These are phyloP conservation scores for Populus simonii DNA, from an alignment of 345 rosid genomes.

Conservation along the genomic window DNA sequence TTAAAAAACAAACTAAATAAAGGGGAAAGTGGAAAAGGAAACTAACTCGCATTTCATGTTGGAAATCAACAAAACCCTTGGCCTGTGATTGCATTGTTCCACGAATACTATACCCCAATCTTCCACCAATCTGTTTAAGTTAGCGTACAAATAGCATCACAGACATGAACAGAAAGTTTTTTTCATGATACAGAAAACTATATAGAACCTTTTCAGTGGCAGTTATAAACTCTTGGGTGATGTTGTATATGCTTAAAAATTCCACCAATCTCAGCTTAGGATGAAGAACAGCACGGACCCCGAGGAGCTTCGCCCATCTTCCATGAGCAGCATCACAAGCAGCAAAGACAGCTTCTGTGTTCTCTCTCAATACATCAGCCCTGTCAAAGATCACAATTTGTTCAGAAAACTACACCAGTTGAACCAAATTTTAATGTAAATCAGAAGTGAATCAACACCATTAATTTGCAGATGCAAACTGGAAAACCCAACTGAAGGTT, in stretches of 20 bases:
- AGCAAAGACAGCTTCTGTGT: conserved; percentile 94
- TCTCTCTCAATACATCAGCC: conserved; percentile 93
- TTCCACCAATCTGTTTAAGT: conserved; percentile 84
- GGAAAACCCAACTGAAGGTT: neutral
- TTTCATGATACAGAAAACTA: conserved; percentile 7
- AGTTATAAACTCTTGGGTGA: conserved; percentile 88
- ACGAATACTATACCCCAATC: conserved; percentile 96
- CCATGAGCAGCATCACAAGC: conserved; percentile 99
- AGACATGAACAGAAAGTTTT: conserved; percentile 17
- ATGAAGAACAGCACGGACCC: conserved; percentile 89
- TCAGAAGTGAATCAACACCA: neutral
- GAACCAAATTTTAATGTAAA: neutral
- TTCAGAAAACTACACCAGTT: neutral
- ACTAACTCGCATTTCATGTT: conserved; percentile 97
- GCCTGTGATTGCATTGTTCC: conserved; percentile 98
- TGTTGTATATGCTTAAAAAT: conserved; percentile 79
- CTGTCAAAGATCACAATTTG: conserved; percentile 36
- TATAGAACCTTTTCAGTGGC: conserved; percentile 80
- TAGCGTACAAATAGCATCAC: conserved; percentile 18
- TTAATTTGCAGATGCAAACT: neutral
- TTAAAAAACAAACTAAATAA: neutral
- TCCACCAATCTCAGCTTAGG: conserved; percentile 93
- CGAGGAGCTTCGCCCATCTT: conserved; percentile 98
- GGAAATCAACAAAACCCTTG: conserved; percentile 85
- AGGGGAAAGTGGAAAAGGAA: neutral